phyloP scores from a whole-genome alignment of 257 asterid species.

The Knoxia roxburghii region DNA sequence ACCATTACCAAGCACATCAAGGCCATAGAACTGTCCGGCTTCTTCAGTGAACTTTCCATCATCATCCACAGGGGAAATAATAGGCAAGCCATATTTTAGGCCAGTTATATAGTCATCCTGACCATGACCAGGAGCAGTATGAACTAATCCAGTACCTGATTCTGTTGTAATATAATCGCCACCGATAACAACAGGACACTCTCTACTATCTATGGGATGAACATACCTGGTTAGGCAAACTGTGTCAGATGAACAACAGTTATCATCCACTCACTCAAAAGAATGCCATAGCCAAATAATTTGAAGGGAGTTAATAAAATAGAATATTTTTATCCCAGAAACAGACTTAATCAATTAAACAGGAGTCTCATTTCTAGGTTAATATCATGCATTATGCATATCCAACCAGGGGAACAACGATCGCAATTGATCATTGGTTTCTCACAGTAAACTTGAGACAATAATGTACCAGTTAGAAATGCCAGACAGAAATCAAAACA shows the following conservation, averaged over 20 bases:
- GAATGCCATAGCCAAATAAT: slow-evolving; percentile 2
- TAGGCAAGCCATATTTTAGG: slow-evolving; percentile 76
- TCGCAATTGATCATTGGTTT: not conserved
- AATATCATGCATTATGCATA: not conserved
- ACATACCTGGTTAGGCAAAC: slow-evolving; percentile 46
- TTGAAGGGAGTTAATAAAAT: not conserved
- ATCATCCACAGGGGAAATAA: slow-evolving; percentile 89
- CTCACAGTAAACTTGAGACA: not conserved
- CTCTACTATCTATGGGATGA: slow-evolving; percentile 78
- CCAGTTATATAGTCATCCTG: slow-evolving; percentile 92
- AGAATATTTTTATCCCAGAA: not conserved
- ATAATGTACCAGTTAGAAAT: not conserved
- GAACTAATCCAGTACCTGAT: slow-evolving; percentile 98
- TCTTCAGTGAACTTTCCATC: slow-evolving; percentile 88
- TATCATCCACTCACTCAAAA: not conserved
- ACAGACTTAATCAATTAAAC: not conserved
- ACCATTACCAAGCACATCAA: slow-evolving; percentile 84
- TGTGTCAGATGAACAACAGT: slow-evolving; percentile 11
- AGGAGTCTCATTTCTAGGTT: not conserved
- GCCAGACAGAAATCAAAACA: not conserved
- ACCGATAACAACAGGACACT: slow-evolving; percentile 84
- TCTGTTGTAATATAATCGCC: slow-evolving; percentile 96
- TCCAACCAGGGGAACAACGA: not conserved
- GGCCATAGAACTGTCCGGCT: slow-evolving; percentile 86
- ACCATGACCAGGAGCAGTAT: slow-evolving; percentile 99